phyloP scores from a whole-genome alignment of 805 yeast species.

The Clavispora santaluciae region DNA sequence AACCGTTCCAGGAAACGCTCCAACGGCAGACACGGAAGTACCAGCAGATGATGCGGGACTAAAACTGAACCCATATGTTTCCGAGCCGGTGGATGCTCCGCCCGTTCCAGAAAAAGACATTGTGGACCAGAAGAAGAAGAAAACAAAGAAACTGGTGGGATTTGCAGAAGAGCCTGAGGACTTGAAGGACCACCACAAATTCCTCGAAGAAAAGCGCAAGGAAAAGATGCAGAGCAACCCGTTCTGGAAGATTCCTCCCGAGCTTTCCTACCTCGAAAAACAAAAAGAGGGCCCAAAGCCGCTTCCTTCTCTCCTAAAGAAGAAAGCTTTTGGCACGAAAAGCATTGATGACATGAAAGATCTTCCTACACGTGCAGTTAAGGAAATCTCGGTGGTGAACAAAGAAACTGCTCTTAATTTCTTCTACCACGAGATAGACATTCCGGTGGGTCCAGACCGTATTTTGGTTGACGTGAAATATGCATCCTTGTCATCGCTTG shows the following conservation, averaged over 20 bases:
- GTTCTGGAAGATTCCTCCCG: slow-evolving; percentile 39
- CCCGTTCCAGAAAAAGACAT: not conserved
- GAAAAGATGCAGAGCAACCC: slow-evolving; percentile 25
- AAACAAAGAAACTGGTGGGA: slow-evolving; percentile 21
- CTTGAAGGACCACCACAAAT: slow-evolving; percentile 29
- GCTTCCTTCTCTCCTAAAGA: slow-evolving; percentile 6
- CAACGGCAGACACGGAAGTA: too few relatives aligned
- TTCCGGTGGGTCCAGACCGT: slow-evolving; percentile 44
- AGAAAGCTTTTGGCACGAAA: slow-evolving; percentile 1
- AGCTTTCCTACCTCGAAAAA: slow-evolving; percentile 32
- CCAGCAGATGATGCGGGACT: too few relatives aligned
- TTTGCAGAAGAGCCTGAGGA: slow-evolving; percentile 37
- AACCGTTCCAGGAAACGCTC: too few relatives aligned
- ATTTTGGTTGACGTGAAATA: slow-evolving; percentile 55
- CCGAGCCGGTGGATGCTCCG: not conserved
- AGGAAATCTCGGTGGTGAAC: slow-evolving; percentile 42
- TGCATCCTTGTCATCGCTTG: slow-evolving; percentile 63
- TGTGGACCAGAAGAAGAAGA: too few relatives aligned
- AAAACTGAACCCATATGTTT: not conserved
- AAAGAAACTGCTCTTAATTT: slow-evolving; percentile 46
- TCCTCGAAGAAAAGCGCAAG: slow-evolving; percentile 23
- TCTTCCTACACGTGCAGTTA: slow-evolving; percentile 38
- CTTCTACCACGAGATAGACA: slow-evolving; percentile 44
- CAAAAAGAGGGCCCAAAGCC: slow-evolving; percentile 27
- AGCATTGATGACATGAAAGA: slow-evolving; percentile 44